Percentiles rank a stretch among this genome's conserved stretches.
Conservation (phyloP, 176 grass and related monocot genomes). For the Phragmites australis region DNA sequence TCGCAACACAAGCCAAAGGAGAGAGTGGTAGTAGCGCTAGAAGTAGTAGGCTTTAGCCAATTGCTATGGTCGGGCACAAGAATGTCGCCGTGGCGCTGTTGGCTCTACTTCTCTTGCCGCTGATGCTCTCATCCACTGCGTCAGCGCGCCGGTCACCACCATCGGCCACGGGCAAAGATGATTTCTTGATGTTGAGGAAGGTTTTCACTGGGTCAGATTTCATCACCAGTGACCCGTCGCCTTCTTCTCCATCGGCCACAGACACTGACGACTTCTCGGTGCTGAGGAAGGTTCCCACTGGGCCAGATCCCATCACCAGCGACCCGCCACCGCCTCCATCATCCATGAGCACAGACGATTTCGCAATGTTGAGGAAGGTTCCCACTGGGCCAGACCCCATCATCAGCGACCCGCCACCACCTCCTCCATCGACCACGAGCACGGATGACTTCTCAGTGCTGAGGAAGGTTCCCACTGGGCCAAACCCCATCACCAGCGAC, state of each 20-base stretch:
- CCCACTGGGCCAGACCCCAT: too few species aligned
- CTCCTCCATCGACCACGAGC: too few species aligned
- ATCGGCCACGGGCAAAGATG: too few species aligned
- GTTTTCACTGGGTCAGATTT: neutral
- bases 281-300: neutral
- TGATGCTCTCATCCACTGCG: neutral
- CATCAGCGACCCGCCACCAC: too few species aligned
- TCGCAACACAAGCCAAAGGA: neutral
- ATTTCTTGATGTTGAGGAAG: neutral
- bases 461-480: neutral
- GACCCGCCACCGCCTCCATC: too few species aligned
- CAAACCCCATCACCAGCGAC: neutral
- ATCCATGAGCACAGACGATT: too few species aligned
- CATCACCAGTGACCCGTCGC: neutral
- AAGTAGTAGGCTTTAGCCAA: neutral
- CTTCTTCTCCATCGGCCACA: neutral
- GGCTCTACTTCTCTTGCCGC: neutral
- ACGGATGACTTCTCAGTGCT: neutral
- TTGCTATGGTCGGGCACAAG: neutral
- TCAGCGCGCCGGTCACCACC: neutral
- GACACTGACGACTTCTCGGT: neutral
- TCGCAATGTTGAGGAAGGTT: too few species aligned
- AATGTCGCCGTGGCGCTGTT: neutral
- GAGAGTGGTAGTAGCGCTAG: neutral
- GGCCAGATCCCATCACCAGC: neutral